phyloP scores from a whole-genome alignment of 306 rosid species.

The Fragaria vesca region DNA sequence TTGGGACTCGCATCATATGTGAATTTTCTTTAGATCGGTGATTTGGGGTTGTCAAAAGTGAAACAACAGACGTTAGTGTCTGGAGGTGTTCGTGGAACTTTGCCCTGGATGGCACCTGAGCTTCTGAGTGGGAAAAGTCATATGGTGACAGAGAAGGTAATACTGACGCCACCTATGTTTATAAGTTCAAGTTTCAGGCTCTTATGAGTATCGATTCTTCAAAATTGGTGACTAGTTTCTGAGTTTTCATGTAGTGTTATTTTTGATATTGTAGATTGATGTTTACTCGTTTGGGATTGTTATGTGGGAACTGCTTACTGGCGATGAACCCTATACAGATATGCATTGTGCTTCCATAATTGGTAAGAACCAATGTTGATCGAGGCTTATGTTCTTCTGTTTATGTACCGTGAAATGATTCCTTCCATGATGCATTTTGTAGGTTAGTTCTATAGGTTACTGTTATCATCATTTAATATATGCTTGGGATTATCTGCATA shows the following conservation, averaged over 20 bases:
- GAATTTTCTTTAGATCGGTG: slow-evolving; percentile 72
- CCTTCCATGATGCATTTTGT: not conserved
- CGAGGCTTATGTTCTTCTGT: not conserved
- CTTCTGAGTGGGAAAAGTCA: slow-evolving; percentile 96
- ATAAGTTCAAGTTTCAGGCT: slow-evolving; percentile 2
- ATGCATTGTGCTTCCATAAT: slow-evolving; percentile 98
- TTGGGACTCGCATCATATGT: slow-evolving; percentile 27
- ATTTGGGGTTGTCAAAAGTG: slow-evolving; percentile 96
- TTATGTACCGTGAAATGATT: not conserved
- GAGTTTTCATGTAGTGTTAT: slow-evolving; percentile 21
- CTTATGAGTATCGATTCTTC: not conserved
- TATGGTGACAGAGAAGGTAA: slow-evolving; percentile 97
- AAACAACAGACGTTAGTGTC: slow-evolving; percentile 96
- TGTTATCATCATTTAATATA: not conserved
- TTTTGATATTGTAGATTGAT: slow-evolving; percentile 70
- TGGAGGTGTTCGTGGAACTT: slow-evolving; percentile 98
- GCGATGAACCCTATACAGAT: slow-evolving; percentile 92
- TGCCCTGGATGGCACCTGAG: slow-evolving; percentile 99
- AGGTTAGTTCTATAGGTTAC: not conserved
- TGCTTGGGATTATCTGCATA: not conserved
- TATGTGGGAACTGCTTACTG: slow-evolving; percentile 99
- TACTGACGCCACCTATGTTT: not conserved
- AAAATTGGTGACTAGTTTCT: slow-evolving; percentile 10
- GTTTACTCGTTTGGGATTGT: slow-evolving; percentile 97
- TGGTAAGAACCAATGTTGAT: slow-evolving; percentile 50